Evolutionary conservation across 2,329 filamentous ascomycete species (phyloP).

Genomic region (Zymoseptoria passerinii): DNA sequence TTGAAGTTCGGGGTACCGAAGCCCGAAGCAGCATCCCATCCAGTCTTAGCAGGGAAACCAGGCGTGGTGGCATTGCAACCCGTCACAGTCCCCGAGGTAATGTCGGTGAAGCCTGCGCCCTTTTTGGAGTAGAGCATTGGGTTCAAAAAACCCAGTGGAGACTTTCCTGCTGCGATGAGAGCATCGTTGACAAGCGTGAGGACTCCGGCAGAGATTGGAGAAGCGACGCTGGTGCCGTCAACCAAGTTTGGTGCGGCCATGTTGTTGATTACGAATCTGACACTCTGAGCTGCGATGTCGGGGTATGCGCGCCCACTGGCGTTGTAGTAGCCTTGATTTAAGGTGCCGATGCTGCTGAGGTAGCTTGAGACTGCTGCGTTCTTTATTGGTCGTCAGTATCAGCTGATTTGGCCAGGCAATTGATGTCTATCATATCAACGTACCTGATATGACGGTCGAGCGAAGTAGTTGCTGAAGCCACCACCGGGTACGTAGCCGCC

Average conservation of each 20-base stretch:
- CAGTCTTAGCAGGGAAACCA: conserved; percentile 25
- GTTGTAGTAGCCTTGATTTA: conserved; percentile 35
- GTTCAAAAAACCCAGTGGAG: conserved; percentile 51
- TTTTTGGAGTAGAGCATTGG: conserved; percentile 49
- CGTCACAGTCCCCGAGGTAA: conserved; percentile 28
- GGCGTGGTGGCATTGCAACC: conserved; percentile 18
- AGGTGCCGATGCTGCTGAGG: conserved; percentile 30
- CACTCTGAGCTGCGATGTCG: conserved; percentile 24
- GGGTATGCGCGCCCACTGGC: conserved; percentile 34
- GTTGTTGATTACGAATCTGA: background rate
- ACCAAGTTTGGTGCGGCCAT: background rate
- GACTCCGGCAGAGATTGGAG: conserved; percentile 37
- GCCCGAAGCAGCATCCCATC: conserved; percentile 29
- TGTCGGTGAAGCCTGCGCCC: conserved; percentile 44
- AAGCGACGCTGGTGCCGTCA: background rate
- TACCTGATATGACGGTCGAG: conserved; percentile 35
- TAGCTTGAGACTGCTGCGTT: conserved; percentile 26
- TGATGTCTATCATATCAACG: conserved; percentile 23
- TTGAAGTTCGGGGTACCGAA: conserved; percentile 12
- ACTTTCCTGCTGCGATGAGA: conserved; percentile 43
- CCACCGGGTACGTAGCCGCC: conserved; percentile 33
- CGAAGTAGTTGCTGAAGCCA: conserved; percentile 35
- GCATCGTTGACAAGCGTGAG: conserved; percentile 57
- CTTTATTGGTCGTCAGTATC: background rate
- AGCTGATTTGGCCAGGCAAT: background rate